phyloP scores from a whole-genome alignment of 176 grass and related monocot genomes.

The Dactylis glomerata region DNA sequence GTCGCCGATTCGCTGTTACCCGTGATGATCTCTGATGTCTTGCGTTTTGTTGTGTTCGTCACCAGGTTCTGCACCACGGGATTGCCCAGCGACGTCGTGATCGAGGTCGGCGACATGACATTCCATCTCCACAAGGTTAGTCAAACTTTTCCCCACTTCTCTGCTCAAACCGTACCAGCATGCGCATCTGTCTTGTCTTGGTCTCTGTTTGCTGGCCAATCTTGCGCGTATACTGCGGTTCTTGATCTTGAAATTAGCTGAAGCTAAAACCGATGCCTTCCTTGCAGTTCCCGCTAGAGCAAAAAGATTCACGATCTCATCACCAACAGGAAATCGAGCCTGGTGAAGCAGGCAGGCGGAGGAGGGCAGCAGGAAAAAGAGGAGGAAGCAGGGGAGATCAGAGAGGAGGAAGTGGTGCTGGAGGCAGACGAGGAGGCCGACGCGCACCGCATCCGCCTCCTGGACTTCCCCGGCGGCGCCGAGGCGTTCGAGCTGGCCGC shows the following conservation, averaged over 20 bases:
- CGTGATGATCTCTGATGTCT: conserved; percentile 24
- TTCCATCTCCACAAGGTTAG: conserved; percentile 96
- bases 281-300: conserved; percentile 89
- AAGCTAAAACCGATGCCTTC: conserved; percentile 28
- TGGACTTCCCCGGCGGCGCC: conserved; percentile 67
- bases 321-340: conserved; percentile 41
- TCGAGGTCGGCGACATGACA: conserved; percentile 94
- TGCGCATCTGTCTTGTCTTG: not conserved
- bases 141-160: not conserved
- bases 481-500: no score
- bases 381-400: conserved; percentile 47
- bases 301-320: conserved; percentile 82
- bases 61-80: conserved; percentile 99
- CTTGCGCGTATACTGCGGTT: not conserved
- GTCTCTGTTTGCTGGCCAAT: not conserved
- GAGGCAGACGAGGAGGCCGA: conserved; percentile 66
- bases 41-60: not conserved
- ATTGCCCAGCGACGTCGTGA: conserved; percentile 89
- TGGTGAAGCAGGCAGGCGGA: not conserved
- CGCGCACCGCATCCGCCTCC: conserved; percentile 65
- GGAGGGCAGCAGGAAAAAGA: conserved; percentile 22
- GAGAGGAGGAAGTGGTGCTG: conserved; percentile 41
- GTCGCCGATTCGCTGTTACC: not conserved
- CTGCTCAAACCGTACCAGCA: not conserved
- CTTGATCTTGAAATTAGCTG: conserved; percentile 12